Base-by-base conservation (phyloP, 1,284 basidiomycete genomes). In the Ustilago trichophora region DNA sequence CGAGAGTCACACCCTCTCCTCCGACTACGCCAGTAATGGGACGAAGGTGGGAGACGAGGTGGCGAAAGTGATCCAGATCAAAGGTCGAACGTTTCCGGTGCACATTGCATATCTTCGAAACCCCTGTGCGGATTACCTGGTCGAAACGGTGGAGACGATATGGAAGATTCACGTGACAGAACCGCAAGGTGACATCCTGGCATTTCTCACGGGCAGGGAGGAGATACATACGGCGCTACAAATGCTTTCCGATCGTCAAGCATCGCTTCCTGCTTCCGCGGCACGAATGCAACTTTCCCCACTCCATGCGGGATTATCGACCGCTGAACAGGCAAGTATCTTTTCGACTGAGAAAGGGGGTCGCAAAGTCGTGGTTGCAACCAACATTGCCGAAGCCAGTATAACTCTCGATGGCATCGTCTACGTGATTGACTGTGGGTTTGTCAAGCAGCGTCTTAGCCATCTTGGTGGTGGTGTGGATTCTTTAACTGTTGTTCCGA, bases 341-440 rank as follows among this genome's bases (percentile, higher is more conserved):
- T 98, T 99, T 71, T 87, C 90, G 57, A 83, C 91, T 15, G 88
- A 89, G 16, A 83, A 85, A 29, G 89, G 90, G 41, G 6, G 24
- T 5, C 87, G 96, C 49, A 99, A 98, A 81, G 88, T 96, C 45
- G 89, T 99, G 43, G 86, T 97, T 24, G 87, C 92, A 1, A 98
- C 96, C 0, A 98, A 98, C 79, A 94, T 98, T 45, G 95, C 96
- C 15, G 96, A 98, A 83, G 90, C 95, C 18, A n/a, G n/a, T n/a
- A 90, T 98, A 13, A 98, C 95, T 0, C 96, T 98, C 55, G 92
- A 97, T 43, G 93, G 93, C 1, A 89, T 98, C 67, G 90, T 89
- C 72, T 98, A 89, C 77, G 94, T 99, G 15, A 86, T 98, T 5
- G 95, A 99, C 77, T 90, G 88, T 51, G 96, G 95, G 59, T 13